phyloP scores from a whole-genome alignment of 1,284 basidiomycete genomes.

The Irpex sp. region DNA sequence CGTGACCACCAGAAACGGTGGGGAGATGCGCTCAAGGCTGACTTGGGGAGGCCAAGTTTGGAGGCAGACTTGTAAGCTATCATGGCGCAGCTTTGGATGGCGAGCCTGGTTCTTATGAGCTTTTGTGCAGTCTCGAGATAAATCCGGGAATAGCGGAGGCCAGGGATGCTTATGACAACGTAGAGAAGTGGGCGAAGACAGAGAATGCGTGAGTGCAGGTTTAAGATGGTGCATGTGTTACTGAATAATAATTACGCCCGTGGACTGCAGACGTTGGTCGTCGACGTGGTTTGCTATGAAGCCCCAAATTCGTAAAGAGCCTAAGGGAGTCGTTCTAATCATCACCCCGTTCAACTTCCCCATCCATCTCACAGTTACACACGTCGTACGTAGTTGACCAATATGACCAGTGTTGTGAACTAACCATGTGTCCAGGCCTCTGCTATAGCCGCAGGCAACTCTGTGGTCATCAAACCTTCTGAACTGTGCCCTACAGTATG shows the following conservation, averaged over 20 bases:
- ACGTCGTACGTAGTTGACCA: constrained; percentile 43
- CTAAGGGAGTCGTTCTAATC: constrained; percentile 74
- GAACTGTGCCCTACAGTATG: constrained; percentile 72
- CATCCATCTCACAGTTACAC: constrained; percentile 48
- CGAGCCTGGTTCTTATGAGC: neutral
- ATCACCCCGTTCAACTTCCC: constrained; percentile 63
- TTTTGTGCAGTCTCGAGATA: constrained; percentile 49
- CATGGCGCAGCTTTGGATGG: neutral
- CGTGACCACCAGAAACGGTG: constrained; percentile 61
- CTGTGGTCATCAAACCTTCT: constrained; percentile 76
- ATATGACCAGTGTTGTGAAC: neutral
- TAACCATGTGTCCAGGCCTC: constrained; percentile 43
- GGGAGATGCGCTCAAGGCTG: constrained; percentile 48
- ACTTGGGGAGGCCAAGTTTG: constrained; percentile 53
- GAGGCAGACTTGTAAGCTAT: constrained; percentile 54
- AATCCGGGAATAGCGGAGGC: constrained; percentile 54
- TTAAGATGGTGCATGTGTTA: constrained; percentile 10
- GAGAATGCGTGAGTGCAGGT: constrained; percentile 52
- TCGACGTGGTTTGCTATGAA: constrained; percentile 41
- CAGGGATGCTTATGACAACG: constrained; percentile 59
- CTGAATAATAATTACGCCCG: neutral
- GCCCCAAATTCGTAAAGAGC: constrained; percentile 69
- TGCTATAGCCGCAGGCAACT: constrained; percentile 81
- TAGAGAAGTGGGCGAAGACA: constrained; percentile 76
- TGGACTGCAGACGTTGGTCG: constrained; percentile 34